Evolutionary conservation across 371 early-diverging fungal species (phyloP).

Genomic region (Rhizomucor miehei): DNA sequence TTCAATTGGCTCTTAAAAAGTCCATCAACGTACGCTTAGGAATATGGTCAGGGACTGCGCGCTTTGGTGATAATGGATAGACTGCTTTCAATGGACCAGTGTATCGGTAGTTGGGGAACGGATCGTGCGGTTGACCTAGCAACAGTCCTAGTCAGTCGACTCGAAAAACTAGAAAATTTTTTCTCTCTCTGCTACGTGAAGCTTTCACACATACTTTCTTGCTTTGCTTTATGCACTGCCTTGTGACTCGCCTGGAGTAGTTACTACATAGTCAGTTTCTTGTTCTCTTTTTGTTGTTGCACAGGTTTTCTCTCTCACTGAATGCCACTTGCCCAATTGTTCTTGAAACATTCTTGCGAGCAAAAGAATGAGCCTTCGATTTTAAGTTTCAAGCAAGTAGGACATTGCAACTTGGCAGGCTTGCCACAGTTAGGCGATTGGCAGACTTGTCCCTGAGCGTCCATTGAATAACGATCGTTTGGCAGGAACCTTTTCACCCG

Average conservation of each 20-base stretch:
- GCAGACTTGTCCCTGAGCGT: constrained; percentile 40
- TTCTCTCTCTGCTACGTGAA: not conserved
- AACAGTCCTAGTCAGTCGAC: no score
- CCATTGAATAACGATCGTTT: not conserved
- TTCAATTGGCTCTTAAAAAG: not conserved
- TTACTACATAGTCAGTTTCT: not conserved
- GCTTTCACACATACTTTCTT: constrained; percentile 25
- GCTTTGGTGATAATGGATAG: constrained; percentile 83
- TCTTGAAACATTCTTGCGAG: constrained; percentile 52
- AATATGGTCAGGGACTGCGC: constrained; percentile 80
- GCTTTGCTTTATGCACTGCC: constrained; percentile 50
- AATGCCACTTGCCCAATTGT: constrained; percentile 12
- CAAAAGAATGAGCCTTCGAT: constrained; percentile 82
- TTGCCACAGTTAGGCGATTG: constrained; percentile 66
- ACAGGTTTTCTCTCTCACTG: not conserved
- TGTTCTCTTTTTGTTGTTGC: no score
- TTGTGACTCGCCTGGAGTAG: constrained; percentile 9
- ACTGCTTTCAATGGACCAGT: constrained; percentile 82
- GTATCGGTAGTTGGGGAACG: constrained; percentile 62
- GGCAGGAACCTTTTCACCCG: no score
- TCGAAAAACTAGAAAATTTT: not conserved
- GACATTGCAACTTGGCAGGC: constrained; percentile 83
- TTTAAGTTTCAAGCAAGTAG: constrained; percentile 81
- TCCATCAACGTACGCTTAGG: constrained; percentile 43
- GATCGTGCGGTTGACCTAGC: constrained; percentile 41